Evolutionary conservation across 208 protist species (phyloP).

Genomic region (Leishmania major): DNA sequence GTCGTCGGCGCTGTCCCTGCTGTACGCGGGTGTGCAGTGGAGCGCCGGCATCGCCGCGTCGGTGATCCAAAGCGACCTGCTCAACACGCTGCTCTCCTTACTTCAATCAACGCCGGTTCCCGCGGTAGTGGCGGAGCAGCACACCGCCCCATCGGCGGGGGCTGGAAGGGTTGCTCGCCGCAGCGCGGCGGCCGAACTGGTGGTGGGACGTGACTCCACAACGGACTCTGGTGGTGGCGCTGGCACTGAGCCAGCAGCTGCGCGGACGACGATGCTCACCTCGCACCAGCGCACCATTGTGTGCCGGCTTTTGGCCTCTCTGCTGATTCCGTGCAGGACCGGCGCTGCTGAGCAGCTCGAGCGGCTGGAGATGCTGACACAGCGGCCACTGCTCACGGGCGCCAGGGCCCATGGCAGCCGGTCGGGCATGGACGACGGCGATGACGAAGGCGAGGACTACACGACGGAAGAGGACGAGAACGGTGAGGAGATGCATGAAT

Average conservation of each 20-base stretch:
- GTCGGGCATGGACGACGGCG: conserved; percentile 17
- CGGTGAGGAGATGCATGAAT: background rate
- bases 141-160: background rate
- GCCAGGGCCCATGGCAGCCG: conserved; percentile 7
- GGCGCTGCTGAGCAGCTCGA: conserved; percentile 44
- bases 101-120: conserved; percentile 11
- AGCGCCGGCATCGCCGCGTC: conserved; percentile 44
- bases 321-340: conserved; percentile 43
- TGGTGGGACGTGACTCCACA: background rate
- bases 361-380: conserved; percentile 19
- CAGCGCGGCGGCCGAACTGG: background rate
- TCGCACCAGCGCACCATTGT: conserved; percentile 52
- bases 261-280: conserved; percentile 25
- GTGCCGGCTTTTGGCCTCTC: conserved; percentile 45
- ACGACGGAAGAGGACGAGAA: conserved; percentile 41
- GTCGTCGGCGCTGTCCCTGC: conserved; percentile 40
- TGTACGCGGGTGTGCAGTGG: conserved; percentile 46
- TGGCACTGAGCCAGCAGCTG: conserved; percentile 7
- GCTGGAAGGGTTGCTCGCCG: background rate
- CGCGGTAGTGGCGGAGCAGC: background rate
- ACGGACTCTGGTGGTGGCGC: background rate
- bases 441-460: conserved; percentile 39
- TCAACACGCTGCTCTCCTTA: conserved; percentile 32
- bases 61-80: conserved; percentile 48
- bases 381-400: conserved; percentile 17